Evolutionary conservation across 352 stramenopile species (phyloP).

Genomic region (Phytophthora citrophthora): DNA sequence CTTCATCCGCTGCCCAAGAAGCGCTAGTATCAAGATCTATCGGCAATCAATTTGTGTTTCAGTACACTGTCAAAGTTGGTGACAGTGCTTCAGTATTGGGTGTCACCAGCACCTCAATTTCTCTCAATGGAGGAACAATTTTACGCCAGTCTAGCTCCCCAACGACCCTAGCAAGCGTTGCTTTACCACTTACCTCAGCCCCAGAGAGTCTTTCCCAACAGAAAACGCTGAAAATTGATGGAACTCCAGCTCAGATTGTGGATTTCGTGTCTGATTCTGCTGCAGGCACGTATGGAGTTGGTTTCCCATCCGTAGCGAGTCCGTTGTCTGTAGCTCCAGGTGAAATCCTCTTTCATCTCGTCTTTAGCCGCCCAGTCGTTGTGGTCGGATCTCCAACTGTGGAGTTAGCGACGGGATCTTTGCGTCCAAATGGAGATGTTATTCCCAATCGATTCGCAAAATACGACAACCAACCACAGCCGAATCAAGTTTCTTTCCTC

Average conservation of each 20-base stretch:
- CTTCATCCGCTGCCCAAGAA: conserved; percentile 41
- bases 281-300: conserved; percentile 66
- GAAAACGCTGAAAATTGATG: conserved; percentile 58
- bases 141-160: conserved; percentile 42
- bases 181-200: conserved; percentile 34
- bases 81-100: conserved; percentile 41
- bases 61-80: conserved; percentile 52
- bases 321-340: conserved; percentile 57
- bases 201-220: conserved; percentile 29
- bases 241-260: conserved; percentile 46
- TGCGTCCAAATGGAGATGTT: conserved; percentile 49
- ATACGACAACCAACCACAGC: conserved; percentile 51
- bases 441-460: conserved; percentile 55
- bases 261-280: conserved; percentile 55
- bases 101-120: conserved; percentile 32
- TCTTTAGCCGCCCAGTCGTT: conserved; percentile 63
- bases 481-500: conserved; percentile 60
- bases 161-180: conserved; percentile 36
- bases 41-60: conserved; percentile 59
- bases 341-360: conserved; percentile 71
- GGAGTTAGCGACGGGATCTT: conserved; percentile 64
- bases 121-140: conserved; percentile 34
- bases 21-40: conserved; percentile 43
- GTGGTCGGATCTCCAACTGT: conserved; percentile 54
- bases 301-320: conserved; percentile 56